phyloP scores from a whole-genome alignment of 805 yeast genomes.

The Kodamaea neixiangensis region DNA sequence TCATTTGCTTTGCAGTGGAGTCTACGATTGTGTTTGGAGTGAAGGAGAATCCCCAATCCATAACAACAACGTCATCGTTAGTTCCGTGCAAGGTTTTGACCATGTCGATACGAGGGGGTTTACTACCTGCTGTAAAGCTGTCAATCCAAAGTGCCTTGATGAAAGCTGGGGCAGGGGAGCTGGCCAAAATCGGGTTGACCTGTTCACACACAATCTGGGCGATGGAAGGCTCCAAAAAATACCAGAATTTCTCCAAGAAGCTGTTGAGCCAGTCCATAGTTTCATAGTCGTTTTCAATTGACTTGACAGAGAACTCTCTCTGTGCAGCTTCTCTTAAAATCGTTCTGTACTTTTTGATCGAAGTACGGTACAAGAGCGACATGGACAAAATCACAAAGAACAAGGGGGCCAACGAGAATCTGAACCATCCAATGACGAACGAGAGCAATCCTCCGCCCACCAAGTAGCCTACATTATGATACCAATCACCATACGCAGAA shows the following conservation, averaged over 20 bases:
- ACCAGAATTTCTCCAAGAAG: slow-evolving; percentile 90
- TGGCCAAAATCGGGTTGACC: slow-evolving; percentile 80
- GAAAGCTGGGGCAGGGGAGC: slow-evolving; percentile 78
- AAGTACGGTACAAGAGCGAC: slow-evolving; percentile 75
- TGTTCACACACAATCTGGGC: slow-evolving; percentile 83
- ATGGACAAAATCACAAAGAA: slow-evolving; percentile 67
- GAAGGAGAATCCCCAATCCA: slow-evolving; percentile 95
- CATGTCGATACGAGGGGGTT: slow-evolving; percentile 89
- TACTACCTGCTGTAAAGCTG: slow-evolving; percentile 88
- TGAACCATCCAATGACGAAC: slow-evolving; percentile 76
- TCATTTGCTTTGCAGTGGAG: slow-evolving; percentile 79
- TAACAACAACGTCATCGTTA: slow-evolving; percentile 89
- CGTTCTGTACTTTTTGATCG: slow-evolving; percentile 77
- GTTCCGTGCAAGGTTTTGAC: slow-evolving; percentile 91
- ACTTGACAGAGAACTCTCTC: slow-evolving; percentile 78
- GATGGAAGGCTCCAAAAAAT: slow-evolving; percentile 82
- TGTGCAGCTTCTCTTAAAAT: slow-evolving; percentile 76
- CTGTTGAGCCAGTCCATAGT: slow-evolving; percentile 94
- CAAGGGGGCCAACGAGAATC: slow-evolving; percentile 78
- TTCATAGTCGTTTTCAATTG: slow-evolving; percentile 86
- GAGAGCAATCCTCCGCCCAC: slow-evolving; percentile 69
- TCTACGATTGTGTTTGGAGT: slow-evolving; percentile 90
- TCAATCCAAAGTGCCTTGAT: slow-evolving; percentile 83
- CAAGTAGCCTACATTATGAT: slow-evolving; percentile 78
- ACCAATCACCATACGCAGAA: slow-evolving; percentile 90